Evolutionary conservation across 192 early-diverging fungal genomes (phyloP).

Genomic region (Gorgonomyces haynaldii): DNA sequence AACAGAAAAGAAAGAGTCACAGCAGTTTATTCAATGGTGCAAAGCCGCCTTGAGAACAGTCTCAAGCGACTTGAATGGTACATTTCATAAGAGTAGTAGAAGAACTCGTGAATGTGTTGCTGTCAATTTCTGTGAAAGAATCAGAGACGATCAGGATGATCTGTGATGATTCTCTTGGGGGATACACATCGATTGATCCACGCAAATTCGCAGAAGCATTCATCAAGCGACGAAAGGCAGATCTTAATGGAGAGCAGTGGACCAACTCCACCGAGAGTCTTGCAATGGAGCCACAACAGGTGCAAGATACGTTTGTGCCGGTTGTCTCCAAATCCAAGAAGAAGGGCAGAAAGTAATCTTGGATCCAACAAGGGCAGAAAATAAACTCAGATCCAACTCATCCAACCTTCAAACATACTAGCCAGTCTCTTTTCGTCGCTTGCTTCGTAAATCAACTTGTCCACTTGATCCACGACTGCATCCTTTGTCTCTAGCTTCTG

Average conservation of each 20-base stretch:
- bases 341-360: too few species aligned
- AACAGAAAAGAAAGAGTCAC: too few species aligned
- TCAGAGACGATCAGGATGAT: slow-evolving; percentile 25
- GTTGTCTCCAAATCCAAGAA: too few species aligned
- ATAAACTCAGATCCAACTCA: slow-evolving; percentile 79
- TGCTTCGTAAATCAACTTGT: slow-evolving; percentile 54
- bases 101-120: slow-evolving; percentile 39
- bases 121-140: slow-evolving; percentile 29
- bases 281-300: background rate
- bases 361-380: too few species aligned
- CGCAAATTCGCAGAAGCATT: slow-evolving; percentile 46
- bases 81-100: slow-evolving; percentile 25
- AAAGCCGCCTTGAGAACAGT: slow-evolving; percentile 25
- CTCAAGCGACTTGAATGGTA: slow-evolving; percentile 28
- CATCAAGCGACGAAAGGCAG: slow-evolving; percentile 24
- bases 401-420: slow-evolving; percentile 87
- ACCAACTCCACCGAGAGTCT: background rate
- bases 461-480: slow-evolving; percentile 31
- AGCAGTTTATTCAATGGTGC: slow-evolving; percentile 20
- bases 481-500: slow-evolving; percentile 59
- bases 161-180: slow-evolving; percentile 43
- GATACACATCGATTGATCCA: slow-evolving; percentile 44
- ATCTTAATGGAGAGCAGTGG: slow-evolving; percentile 12
- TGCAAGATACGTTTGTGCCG: too few species aligned
- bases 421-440: slow-evolving; percentile 53